Conservation (phyloP, 305 asterid genomes). For the Rubia tinctorum region DNA sequence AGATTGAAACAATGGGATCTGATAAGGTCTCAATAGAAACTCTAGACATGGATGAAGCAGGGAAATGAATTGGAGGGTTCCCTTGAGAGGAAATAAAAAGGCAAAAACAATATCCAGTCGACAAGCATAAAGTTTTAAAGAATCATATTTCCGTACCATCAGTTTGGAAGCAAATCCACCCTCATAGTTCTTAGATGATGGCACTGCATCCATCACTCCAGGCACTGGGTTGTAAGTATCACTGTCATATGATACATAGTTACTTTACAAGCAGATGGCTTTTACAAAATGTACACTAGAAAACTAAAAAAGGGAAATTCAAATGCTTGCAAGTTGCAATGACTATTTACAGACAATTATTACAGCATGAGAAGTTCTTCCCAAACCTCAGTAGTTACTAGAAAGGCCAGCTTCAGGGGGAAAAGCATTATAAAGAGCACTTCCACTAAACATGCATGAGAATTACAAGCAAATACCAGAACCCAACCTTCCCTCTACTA, state of each 20-base stretch:
- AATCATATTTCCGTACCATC: conserved; percentile 47
- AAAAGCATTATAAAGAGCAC: neutral
- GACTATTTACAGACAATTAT: neutral
- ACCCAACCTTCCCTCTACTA: neutral
- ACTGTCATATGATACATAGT: conserved; percentile 31
- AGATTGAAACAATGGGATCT: neutral
- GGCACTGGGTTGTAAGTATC: conserved; percentile 99
- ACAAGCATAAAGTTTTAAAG: neutral
- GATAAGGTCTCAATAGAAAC: neutral
- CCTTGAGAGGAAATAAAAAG: neutral
- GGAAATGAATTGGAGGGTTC: neutral
- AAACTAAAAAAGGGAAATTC: neutral
- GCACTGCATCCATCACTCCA: conserved; percentile 95
- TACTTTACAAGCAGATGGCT: neutral
- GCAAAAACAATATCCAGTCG: neutral
- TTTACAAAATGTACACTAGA: neutral
- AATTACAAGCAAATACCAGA: conserved; percentile 2
- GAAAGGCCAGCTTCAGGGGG: neutral
- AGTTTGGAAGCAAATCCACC: conserved; percentile 92
- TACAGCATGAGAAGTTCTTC: neutral
- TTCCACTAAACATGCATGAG: neutral
- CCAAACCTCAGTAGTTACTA: neutral
- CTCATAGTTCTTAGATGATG: conserved; percentile 77
- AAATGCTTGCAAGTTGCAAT: neutral
- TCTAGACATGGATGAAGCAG: neutral